Base-by-base conservation (phyloP, 2,329 filamentous ascomycete species). In the Hymenoscyphus scutula region DNA sequence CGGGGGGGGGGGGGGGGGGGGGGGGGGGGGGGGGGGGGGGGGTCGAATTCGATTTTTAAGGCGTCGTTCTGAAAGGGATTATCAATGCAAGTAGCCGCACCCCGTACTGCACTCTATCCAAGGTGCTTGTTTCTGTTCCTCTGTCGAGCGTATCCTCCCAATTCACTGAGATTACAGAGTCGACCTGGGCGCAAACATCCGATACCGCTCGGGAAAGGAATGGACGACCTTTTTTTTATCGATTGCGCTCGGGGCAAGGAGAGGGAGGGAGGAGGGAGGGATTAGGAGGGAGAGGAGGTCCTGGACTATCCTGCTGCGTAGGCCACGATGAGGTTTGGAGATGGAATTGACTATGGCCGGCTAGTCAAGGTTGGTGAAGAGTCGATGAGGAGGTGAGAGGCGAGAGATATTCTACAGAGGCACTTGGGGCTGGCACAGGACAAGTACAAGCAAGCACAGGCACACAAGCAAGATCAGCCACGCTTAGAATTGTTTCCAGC, bases 51-150 rank as follows among this genome's bases (percentile, higher is more conserved):
- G 34, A 57, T 41, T 48, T 56, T 64, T 53, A 53, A 57, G 32
- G 19, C 10, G 64, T 38, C 30, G 55, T 53, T 19, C n/a, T 56
- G 25, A 55, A 57, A 60, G 34, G 48, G 59, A 64, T 66, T 61
- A 55, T 63, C 57, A 58, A 65, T 66, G 64, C 63, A 67, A 59
- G 63, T 60, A 61, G 53, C 32, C 34, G 4, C 30, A 45, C 30
- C 23, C 60, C 34, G 34, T 13, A 61, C 60, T 55, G 32, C 45
- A 30, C 34, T 53, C 62, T 59, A 62, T 58, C 53, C 63, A 62
- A 54, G 19, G 19, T 32, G 17, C 41, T 10, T n/a, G 41, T 45
- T 10, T 4, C 8, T 51, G 45, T 51, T 51, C 19, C 19, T 25
- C 19, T 51, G 19, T 23, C 45, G 45, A 51, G 45, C 45, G n/a